Evolutionary conservation across 805 yeast species (phyloP).

Genomic region (Hanseniaspora pseudoguilliermondii): DNA sequence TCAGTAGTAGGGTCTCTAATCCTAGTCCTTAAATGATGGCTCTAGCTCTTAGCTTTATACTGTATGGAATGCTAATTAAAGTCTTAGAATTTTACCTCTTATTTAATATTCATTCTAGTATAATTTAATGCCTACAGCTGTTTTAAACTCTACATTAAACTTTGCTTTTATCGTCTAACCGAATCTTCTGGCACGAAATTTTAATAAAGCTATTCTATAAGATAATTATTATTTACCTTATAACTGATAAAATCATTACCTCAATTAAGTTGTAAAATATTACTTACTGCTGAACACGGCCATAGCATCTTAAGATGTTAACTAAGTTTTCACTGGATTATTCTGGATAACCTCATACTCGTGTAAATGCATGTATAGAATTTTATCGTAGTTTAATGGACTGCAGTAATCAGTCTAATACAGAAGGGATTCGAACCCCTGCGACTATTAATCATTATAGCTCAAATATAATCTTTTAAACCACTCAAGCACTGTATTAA

Average conservation of each 20-base stretch:
- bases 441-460: conserved; percentile 12
- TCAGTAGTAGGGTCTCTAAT: conserved; percentile 6
- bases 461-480: conserved; percentile 16
- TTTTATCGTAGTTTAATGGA: not conserved
- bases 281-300: conserved; percentile 9
- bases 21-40: not conserved
- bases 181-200: conserved; percentile 11
- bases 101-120: not conserved
- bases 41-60: not conserved
- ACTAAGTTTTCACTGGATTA: not conserved
- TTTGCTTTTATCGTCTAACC: conserved; percentile 8
- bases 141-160: conserved; percentile 4
- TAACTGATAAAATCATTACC: conserved; percentile 3
- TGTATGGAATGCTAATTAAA: not conserved
- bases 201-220: not conserved
- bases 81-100: conserved; percentile 3
- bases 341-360: not conserved
- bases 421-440: conserved; percentile 15
- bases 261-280: conserved; percentile 5
- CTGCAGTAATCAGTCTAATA: conserved; percentile 4
- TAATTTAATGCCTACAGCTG: not conserved
- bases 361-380: not conserved
- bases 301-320: conserved; percentile 1
- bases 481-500: conserved; percentile 15
- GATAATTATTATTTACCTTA: not conserved